Evolutionary conservation across 192 early-diverging fungal genomes (phyloP), one percentile per base, ranked within the genome.

Genomic region (Backusella parvicylindrica): DNA sequence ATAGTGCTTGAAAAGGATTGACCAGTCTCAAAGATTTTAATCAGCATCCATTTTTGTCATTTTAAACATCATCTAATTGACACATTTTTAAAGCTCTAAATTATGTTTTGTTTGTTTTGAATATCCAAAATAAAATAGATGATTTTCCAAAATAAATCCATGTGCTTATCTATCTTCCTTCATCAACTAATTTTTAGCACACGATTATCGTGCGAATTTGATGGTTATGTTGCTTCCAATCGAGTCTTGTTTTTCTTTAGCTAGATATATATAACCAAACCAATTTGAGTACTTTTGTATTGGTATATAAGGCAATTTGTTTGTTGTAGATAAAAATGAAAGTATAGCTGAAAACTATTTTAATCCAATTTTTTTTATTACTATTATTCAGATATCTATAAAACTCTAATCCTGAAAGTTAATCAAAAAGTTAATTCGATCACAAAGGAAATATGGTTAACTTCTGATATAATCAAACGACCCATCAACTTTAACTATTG

Each of bases 91-190:
- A n/a, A 47, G 4, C 0, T 18, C 6, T 47, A 35, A 35, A 35
- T 6, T 35, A 35, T 35, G 33, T 41, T 9, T 56, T 60, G 53
- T 60, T 28, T 60, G 53, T 60, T 60, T 9, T 60, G 53, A 60
- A 60, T 47, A n/a, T 6, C 2, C 43, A 47, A 16, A 43, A 37
- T 37, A 37, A 47, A 18, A 47, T 18, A 49, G 16, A 9, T 1
- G 26, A 56, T 56, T 56, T 56, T 56, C 53, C 53, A 56, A 56
- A 56, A 60, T 60, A 60, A 60, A 60, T 60, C 53, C 53, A 60
- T 60, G 53, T 60, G 53, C 53, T 60, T 60, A 28, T 26, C 23
- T 26, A 50, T 4, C 50, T 53, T 53, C n/a, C n/a, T 26, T 60
- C 53, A 47, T 28, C 53, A 60, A 23, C 12, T 12, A 60, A 26